Evolutionary conservation across 73 alveolate species (phyloP).

Genomic region (Tetrahymena elliotti): DNA sequence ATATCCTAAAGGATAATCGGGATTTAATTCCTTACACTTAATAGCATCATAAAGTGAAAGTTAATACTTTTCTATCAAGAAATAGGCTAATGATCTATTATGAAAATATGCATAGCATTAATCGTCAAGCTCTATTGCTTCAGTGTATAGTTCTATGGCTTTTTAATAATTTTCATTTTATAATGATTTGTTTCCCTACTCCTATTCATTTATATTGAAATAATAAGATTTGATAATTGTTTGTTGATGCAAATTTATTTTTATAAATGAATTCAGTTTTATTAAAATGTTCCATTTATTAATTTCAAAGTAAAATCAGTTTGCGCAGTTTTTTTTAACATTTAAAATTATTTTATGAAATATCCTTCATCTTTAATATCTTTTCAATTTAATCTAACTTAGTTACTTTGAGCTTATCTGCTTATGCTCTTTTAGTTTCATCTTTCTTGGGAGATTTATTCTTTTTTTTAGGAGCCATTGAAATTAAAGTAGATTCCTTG

Average conservation of each 20-base stretch:
- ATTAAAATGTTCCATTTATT: not conserved
- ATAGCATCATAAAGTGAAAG: conserved; percentile 74
- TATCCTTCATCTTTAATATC: not conserved
- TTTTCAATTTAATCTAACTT: not conserved
- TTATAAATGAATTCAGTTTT: not conserved
- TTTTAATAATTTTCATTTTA: conserved; percentile 60
- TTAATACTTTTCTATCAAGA: conserved; percentile 49
- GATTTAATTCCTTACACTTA: conserved; percentile 68
- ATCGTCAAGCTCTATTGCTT: conserved; percentile 31
- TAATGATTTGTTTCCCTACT: conserved; percentile 78
- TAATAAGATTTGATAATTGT: too few relatives aligned
- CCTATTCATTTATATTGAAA: conserved; percentile 17
- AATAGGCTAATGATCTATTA: conserved; percentile 73
- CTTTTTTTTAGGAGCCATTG: not conserved
- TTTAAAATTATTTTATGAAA: not conserved
- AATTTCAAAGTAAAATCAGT: not conserved
- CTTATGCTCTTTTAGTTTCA: not conserved
- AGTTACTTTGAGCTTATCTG: not conserved
- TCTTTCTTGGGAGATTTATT: not conserved
- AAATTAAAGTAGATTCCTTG: not conserved
- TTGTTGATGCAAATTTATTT: not conserved
- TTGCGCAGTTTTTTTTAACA: not conserved
- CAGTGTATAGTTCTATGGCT: conserved; percentile 76
- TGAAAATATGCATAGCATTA: conserved; percentile 61
- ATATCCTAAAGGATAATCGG: conserved; percentile 68